Evolutionary conservation across 1,284 basidiomycete genomes (phyloP).

Genomic region (Mycosarcoma maydis): DNA sequence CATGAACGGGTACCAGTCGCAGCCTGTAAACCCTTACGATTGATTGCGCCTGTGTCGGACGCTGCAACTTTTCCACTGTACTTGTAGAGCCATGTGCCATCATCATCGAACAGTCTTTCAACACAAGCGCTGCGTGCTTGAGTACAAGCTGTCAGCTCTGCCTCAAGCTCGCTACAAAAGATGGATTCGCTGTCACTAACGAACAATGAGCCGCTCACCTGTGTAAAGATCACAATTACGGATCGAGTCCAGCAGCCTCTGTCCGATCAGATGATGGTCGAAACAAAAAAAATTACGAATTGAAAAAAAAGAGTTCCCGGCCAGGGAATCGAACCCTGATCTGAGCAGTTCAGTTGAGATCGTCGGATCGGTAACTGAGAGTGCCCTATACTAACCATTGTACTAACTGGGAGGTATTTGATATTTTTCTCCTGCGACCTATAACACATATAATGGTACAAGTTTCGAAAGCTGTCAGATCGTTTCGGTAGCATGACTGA

Average conservation of each 20-base stretch:
- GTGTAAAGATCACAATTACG: too few relatives aligned
- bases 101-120: too few relatives aligned
- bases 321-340: slow-evolving; percentile 56
- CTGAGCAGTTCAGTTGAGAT: slow-evolving; percentile 17
- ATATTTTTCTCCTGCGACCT: not conserved
- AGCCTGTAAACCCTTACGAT: slow-evolving; percentile 25
- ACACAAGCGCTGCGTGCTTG: too few relatives aligned
- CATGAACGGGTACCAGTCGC: slow-evolving; percentile 26
- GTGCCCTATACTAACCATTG: slow-evolving; percentile 28
- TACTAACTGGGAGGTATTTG: slow-evolving; percentile 18
- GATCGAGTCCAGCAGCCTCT: too few relatives aligned
- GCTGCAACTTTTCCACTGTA: not conserved
- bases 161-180: too few relatives aligned
- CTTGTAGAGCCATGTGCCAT: not conserved
- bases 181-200: too few relatives aligned
- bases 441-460: not conserved
- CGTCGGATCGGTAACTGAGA: not conserved
- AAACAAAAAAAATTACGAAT: too few relatives aligned
- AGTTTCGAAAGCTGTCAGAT: too few relatives aligned
- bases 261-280: too few relatives aligned
- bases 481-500: too few relatives aligned
- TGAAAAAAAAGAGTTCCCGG: slow-evolving; percentile 34
- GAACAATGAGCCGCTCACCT: too few relatives aligned
- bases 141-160: too few relatives aligned
- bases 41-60: not conserved